These are phyloP conservation scores for Coemansia sp. DNA, from an alignment of 192 early-diverging fungal genomes.

Conservation along the genomic window DNA sequence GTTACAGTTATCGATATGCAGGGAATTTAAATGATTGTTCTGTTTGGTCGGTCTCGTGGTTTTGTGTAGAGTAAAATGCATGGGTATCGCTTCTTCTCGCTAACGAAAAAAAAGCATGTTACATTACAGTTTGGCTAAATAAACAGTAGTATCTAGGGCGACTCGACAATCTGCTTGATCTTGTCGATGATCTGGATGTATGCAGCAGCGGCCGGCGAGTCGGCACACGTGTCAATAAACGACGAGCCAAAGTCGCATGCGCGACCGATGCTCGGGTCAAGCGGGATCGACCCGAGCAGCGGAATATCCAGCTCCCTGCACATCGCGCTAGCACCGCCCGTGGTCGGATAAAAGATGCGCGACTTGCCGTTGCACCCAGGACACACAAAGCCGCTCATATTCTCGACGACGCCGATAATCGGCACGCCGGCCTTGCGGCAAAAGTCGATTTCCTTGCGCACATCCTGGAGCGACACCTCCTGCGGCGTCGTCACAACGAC, in stretches of 20 bases:
- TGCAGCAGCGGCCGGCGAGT: constrained; percentile 79
- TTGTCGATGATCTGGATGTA: constrained; percentile 59
- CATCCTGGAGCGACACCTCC: constrained; percentile 83
- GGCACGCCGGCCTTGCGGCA: constrained; percentile 77
- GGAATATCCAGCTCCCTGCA: constrained; percentile 62
- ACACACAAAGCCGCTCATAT: constrained; percentile 98
- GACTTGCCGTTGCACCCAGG: constrained; percentile 79
- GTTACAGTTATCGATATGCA: too few species aligned
- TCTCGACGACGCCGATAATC: constrained; percentile 93
- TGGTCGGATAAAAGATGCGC: constrained; percentile 72
- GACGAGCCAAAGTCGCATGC: constrained; percentile 86
- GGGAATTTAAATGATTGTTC: too few species aligned
- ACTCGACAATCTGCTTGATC: constrained; percentile 14
- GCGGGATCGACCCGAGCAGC: constrained; percentile 70
- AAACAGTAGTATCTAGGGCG: background rate
- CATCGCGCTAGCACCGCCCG: constrained; percentile 69
- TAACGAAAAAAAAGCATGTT: background rate
- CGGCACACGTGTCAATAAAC: constrained; percentile 84
- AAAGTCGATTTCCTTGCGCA: constrained; percentile 95
- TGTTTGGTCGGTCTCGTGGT: too few species aligned
- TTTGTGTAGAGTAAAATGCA: too few species aligned
- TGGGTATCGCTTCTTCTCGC: too few species aligned
- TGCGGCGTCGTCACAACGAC: constrained; percentile 95
- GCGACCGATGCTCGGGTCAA: constrained; percentile 77
- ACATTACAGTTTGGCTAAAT: too few species aligned